phyloP scores from a whole-genome alignment of 2,329 filamentous ascomycete species.

The Hymenoscyphus albidus region DNA sequence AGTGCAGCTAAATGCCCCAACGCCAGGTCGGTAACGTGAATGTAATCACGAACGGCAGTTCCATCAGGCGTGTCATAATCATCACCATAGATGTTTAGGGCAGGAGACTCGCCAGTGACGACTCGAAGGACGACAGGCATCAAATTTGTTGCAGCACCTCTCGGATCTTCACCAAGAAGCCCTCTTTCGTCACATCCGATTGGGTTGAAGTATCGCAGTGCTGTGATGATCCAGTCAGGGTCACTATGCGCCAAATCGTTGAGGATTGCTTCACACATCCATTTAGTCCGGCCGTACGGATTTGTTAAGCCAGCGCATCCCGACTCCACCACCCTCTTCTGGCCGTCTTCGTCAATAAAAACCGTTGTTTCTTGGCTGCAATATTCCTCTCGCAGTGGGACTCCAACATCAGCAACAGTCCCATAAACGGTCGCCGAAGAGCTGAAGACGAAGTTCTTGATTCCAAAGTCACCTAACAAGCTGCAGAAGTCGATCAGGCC shows the following conservation, averaged over 20 bases:
- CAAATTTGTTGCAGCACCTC: slow-evolving; percentile 58
- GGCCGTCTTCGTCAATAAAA: slow-evolving; percentile 42
- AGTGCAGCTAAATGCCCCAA: slow-evolving; percentile 59
- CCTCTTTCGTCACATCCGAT: slow-evolving; percentile 63
- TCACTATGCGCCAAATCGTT: slow-evolving; percentile 58
- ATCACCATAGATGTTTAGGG: slow-evolving; percentile 58
- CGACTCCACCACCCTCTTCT: slow-evolving; percentile 41
- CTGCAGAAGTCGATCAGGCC: slow-evolving; percentile 58
- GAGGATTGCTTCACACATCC: slow-evolving; percentile 64
- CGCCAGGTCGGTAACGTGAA: slow-evolving; percentile 63
- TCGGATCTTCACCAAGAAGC: slow-evolving; percentile 60
- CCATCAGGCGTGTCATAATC: slow-evolving; percentile 65
- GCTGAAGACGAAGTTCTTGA: slow-evolving; percentile 65
- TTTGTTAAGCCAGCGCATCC: slow-evolving; percentile 57
- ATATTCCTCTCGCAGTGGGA: slow-evolving; percentile 52
- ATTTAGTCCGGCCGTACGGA: slow-evolving; percentile 64
- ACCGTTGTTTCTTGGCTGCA: slow-evolving; percentile 49
- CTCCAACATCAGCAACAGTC: slow-evolving; percentile 46
- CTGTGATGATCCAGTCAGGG: slow-evolving; percentile 58
- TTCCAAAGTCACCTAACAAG: slow-evolving; percentile 53
- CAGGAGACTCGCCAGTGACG: slow-evolving; percentile 49
- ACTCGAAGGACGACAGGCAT: slow-evolving; percentile 62
- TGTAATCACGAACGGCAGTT: slow-evolving; percentile 64
- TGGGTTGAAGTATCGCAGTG: slow-evolving; percentile 65
- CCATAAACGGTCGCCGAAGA: slow-evolving; percentile 67